Base-by-base conservation (phyloP, 139 green algal species). In the Volvox reticuliferus region DNA sequence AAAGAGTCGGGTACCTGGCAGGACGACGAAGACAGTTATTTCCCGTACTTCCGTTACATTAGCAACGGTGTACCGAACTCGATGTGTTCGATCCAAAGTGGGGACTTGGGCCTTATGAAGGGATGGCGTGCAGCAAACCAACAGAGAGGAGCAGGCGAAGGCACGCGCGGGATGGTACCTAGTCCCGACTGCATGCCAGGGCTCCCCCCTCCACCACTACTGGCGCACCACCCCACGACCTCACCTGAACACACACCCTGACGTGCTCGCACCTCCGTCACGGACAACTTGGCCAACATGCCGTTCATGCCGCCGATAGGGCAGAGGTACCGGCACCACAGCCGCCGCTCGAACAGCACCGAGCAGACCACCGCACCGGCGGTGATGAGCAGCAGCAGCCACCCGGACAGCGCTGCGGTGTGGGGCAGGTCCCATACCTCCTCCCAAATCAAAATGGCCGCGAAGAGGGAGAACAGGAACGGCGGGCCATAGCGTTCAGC, bases 271-370 rank as follows among this genome's bases (percentile, higher is more conserved):
- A 98, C 91, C 94, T 98, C 97, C 1, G 96, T 98, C 65, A 97
- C 91, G 28, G 93, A 80, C 91, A 98, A 91, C 95, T 98, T 98
- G 81, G 96, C 96, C 92, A 98, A 98, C 86, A 98, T 80, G 35
- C 96, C 97, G 88, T 98, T 98, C 97, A 98, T 98, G 79, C 96
- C 97, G 68, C 97, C 96, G 69, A 98, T 98, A 28, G 94, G 95
- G 79, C 95, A 97, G 81, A 97, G 86, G 91, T 95, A 96, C 36
- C 96, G 90, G 94, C 96, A 98, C 97, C 97, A 98, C 28, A 97
- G 75, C 32, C 96, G 88, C 28, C 95, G 86, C 93, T 98, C 96
- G 80, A 96, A 98, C 65, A 98, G 87, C 62, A 88, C 90, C 62
- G 91, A 96, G 61, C 95, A 95, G 0, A 96, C 82, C 85, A 98